Percentiles rank a stretch among this genome's conserved stretches.
Conservation (phyloP, 208 protist genomes). For the Leishmania braziliensis region DNA sequence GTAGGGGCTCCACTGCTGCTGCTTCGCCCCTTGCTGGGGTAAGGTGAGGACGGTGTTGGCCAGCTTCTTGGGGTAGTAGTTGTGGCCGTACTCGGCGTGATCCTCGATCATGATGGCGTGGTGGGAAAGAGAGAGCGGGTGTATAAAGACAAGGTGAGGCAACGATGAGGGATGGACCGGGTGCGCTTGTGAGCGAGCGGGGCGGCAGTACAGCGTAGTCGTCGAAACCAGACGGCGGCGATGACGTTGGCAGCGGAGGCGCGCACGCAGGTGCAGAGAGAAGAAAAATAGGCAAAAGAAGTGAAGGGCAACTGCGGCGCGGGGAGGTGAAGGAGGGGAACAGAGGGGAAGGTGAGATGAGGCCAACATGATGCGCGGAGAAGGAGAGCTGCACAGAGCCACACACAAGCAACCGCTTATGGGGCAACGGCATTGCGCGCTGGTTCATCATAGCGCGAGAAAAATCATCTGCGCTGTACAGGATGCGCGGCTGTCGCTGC, state of each 20-base stretch:
- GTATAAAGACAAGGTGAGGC: slow-evolving; percentile 3
- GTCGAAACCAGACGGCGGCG: not conserved
- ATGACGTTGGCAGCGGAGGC: not conserved
- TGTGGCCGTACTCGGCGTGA: slow-evolving; percentile 72
- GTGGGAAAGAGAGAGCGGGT: not conserved
- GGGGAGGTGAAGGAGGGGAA: not conserved
- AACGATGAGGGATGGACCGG: not conserved
- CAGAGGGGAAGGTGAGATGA: not conserved
- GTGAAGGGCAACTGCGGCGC: not conserved
- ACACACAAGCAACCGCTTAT: not conserved
- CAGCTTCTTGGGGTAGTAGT: slow-evolving; percentile 79
- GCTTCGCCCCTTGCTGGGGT: slow-evolving; percentile 71
- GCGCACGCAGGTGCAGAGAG: not conserved
- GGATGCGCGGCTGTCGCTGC: not conserved
- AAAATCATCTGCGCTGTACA: not conserved
- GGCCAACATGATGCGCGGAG: not conserved
- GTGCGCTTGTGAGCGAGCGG: not conserved
- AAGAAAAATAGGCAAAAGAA: not conserved
- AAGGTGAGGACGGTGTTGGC: slow-evolving; percentile 64
- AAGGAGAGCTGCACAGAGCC: not conserved
- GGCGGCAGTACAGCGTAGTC: not conserved
- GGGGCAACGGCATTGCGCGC: not conserved
- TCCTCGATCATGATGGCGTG: slow-evolving; percentile 75
- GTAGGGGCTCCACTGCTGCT: slow-evolving; percentile 92
- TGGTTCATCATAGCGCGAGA: not conserved